Base-by-base conservation (phyloP, 208 protist genomes). In the Acanthamoeba royreba region DNA sequence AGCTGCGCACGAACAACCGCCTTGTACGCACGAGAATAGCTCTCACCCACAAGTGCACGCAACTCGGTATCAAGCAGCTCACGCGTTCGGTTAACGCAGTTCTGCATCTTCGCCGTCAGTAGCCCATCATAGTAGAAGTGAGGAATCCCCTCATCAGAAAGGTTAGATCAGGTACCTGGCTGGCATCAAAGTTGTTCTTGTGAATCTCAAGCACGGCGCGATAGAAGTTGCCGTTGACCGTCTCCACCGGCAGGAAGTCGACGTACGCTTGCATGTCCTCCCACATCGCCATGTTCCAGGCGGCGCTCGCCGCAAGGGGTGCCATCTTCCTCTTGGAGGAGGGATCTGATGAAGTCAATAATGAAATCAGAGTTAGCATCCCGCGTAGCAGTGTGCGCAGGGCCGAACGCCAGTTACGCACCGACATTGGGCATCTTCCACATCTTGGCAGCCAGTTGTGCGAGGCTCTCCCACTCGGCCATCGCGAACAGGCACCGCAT, bases 401-500 rank as follows among this genome's bases (percentile, higher is more conserved):
- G n/a, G n/a, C n/a, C n/a, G n/a, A n/a, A n/a, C n/a, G n/a, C n/a
- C 35, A 79, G 85, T 8, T 33, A 11, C 58, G 61, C 40, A 72
- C 61, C 61, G 17, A 52, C 33, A 7, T 90, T 28, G 17, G 35
- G 43, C 52, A 53, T 17, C 19, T 83, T 5, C 95, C 95, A 96
- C 97, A 97, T 40, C 87, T 96, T 94, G 74, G 97, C 96, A 94
- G 98, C 97, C 42, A 98, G 96, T 79, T 98, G 92, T 33, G 98
- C 94, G 17, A 99, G 95, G 11, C 96, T 92, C 40, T 97, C 96
- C 95, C 98, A 99, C 94, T 99, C 98, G 42, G 99, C 99, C 9
- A 99, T 96, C 40, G 98, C 98, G 95, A 99, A 97, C 28, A 99
- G 97, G 88, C 99, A 99, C 66, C 99, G 98, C 98, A 99, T 98